A percentile compares a stretch with the other conserved stretches of the same genome.
Conservation (phyloP, 345 rosid genomes). For the Salix exigua region DNA sequence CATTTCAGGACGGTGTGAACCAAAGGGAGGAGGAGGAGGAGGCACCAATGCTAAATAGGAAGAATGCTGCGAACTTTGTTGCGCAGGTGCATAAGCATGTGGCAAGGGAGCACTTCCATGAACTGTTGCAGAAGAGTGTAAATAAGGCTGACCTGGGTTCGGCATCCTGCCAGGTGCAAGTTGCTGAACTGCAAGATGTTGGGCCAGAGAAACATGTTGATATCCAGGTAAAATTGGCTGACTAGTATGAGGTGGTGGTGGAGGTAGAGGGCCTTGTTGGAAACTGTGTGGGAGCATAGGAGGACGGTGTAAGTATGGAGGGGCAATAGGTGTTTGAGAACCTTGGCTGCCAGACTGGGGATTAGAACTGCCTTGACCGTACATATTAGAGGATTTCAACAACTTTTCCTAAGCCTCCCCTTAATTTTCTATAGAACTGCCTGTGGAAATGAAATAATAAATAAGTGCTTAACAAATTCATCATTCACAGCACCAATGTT, state of each 20-base stretch:
- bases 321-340: slow-evolving; percentile 29
- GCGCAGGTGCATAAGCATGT: slow-evolving; percentile 28
- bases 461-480: neutral
- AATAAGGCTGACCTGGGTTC: slow-evolving; percentile 32
- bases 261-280: slow-evolving; percentile 27
- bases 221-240: slow-evolving; percentile 23
- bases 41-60: slow-evolving; percentile 24
- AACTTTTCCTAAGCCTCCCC: neutral
- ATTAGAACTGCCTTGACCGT: slow-evolving; percentile 31
- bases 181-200: slow-evolving; percentile 27
- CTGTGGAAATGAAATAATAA: neutral
- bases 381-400: slow-evolving; percentile 22
- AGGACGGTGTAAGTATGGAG: slow-evolving; percentile 31
- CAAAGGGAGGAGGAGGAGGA: slow-evolving; percentile 25
- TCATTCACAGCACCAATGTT: too few relatives aligned
- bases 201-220: slow-evolving; percentile 37
- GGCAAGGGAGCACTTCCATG: slow-evolving; percentile 27
- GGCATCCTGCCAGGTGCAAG: slow-evolving; percentile 27
- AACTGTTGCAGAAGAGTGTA: slow-evolving; percentile 10
- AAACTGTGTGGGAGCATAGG: slow-evolving; percentile 22
- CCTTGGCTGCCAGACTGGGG: slow-evolving; percentile 32
- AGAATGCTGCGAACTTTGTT: slow-evolving; percentile 24
- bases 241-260: slow-evolving; percentile 12
- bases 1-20: slow-evolving; percentile 10
- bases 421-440: neutral